Base-by-base conservation (phyloP, 129 eudicot species). In the Escallonia herrerae region DNA sequence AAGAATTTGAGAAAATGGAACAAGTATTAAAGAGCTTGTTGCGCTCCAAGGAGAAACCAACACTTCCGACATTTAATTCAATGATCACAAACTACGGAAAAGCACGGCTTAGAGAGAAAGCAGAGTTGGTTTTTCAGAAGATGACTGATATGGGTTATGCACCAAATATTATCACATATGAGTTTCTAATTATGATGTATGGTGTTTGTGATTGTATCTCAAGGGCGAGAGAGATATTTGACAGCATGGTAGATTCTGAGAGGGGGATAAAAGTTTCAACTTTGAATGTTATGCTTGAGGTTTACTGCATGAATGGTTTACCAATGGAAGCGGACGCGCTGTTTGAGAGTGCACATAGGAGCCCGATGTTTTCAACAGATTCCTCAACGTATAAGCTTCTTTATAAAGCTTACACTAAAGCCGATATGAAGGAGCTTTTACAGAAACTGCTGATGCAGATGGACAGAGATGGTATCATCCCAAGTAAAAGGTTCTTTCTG, bases 1-100 rank as follows among this genome's bases (percentile, higher is more conserved):
- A 89, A 82, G 91, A 86, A 48, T 93, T 93, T 44, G 96, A 88
- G 58, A 93, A 93, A 74, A 93, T 93, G 96, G 96, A 93, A 71
- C 99, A 83, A 67, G 99, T 86, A 2, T 89, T 85, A 49, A 83
- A 81, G 84, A 89, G 95, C 77, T 84, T 93, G 74, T 57, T 84
- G 56, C 81, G 77, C 22, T 93, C 96, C 58, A 89, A 86, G 68
- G 90, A 83, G 74, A 89, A 78, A 66, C 96, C 91, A 2, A 82
- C 84, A 2, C 87, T 80, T 62, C 72, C 99, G 12, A 86, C 96
- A 8, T 89, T 89, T 68, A 83, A 93, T 70, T 86, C 96, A 46
- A 86, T 88, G 96, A 93, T 88, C 60, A 81, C 90, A 37, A 88
- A 89, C 62, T 89, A 93, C 43, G 95, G 96, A 53, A 93, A 84